phyloP scores from a whole-genome alignment of 179 eudicot species.

The Silene vulgaris region DNA sequence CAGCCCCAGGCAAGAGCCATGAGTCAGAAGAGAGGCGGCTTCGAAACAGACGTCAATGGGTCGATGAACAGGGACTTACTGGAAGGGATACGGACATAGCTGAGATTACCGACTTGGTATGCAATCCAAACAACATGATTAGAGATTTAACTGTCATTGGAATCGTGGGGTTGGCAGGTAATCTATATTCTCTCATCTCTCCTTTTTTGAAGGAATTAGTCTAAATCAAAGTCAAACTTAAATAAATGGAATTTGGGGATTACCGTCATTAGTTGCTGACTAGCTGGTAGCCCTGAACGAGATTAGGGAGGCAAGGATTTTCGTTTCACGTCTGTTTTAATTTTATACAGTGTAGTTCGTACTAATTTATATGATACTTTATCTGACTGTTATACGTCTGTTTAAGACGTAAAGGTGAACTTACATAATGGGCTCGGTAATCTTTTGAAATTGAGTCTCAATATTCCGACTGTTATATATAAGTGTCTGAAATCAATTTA shows the following conservation, averaged over 20 bases:
- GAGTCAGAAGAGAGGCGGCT: not conserved
- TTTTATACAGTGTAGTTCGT: no score
- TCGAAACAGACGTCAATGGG: constrained; percentile 16
- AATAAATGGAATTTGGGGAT: no score
- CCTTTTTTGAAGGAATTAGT: not conserved
- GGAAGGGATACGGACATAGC: constrained; percentile 24
- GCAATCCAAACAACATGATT: not conserved
- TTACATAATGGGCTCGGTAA: not conserved
- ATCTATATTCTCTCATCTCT: not conserved
- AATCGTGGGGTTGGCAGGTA: constrained; percentile 34
- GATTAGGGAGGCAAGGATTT: no score
- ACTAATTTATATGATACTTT: no score
- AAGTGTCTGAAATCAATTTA: not conserved
- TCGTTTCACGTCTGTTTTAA: no score
- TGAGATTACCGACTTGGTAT: constrained; percentile 10
- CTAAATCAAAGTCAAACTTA: not conserved
- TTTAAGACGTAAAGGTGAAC: not conserved
- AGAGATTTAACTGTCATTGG: constrained; percentile 16
- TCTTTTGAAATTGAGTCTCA: no score
- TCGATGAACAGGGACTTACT: constrained; percentile 8
- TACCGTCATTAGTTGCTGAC: no score
- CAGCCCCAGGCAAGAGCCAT: not conserved
- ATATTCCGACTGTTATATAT: not conserved
- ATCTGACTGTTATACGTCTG: not conserved
- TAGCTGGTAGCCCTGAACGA: no score